Evolutionary conservation across 2,329 filamentous ascomycete genomes (phyloP), one percentile per base, ranked within the genome.

Genomic region (Pseudogymnoascus sp.): DNA sequence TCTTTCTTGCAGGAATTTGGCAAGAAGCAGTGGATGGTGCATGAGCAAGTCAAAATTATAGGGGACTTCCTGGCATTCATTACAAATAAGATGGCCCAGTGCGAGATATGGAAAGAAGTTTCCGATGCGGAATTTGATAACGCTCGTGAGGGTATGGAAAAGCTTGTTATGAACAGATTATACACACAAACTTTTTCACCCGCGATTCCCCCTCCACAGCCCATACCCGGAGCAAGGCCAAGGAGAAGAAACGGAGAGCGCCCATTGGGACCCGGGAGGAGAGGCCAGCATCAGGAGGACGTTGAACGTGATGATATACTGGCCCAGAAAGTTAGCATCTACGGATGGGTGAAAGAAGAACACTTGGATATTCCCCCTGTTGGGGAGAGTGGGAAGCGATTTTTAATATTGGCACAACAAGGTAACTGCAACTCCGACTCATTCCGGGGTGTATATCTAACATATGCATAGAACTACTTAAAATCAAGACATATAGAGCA

Each of bases 21-120:
- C 36, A 99, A 97, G 78, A 90, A 92, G 68, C 94, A 97, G 74
- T 99, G 94, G 94, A 96, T 96, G 90, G 94, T 97, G 5, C 94
- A 99, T 72, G 94, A 99, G 76, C 94, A 99, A 74, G 94, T 97
- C 72, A 99, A 99, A 76, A 97, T 99, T 65, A 96, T 99, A 64
- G 86, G 90, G 66, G 95, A 99, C 73, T 99, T 99, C 68, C 79
- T 99, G 57, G 86, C 92, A 47, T 99, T 99, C 70, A 99, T 99
- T 66, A 89, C 90, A 60, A 96, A 96, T 76, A 97, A 97, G 78
- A 99, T 99, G 95, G 91, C 88, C 11, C 84, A 91, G 66, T 99
- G 94, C 71, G 94, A 99, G 64, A 91, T 99, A 2, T 99, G 94
- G 94, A 85, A 90, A 62, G 90, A 94, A 35, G 90, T 97, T 0